These are phyloP conservation scores for Fusarium concolor DNA, from an alignment of 2,329 filamentous ascomycete genomes.

Conservation along the genomic window DNA sequence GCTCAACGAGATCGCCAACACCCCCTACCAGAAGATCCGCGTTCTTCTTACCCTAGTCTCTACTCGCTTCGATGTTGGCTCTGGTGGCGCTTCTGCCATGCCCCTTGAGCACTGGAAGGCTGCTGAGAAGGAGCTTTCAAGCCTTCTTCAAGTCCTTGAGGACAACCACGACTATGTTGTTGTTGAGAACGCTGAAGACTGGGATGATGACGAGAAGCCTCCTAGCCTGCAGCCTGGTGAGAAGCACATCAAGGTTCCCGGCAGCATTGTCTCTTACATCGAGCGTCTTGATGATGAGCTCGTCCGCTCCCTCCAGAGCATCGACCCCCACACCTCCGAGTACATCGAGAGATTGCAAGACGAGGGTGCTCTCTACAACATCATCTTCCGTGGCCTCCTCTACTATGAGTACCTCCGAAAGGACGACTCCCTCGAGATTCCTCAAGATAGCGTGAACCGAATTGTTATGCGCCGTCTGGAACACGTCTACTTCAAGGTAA, in stretches of 20 bases:
- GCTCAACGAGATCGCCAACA: conserved; percentile 86
- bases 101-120: conserved; percentile 96
- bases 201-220: conserved; percentile 98
- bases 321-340: conserved; percentile 98
- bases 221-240: conserved; percentile 79
- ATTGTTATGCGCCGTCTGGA: conserved; percentile 94
- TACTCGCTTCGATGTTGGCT: conserved; percentile 91
- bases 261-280: conserved; percentile 92
- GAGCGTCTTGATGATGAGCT: conserved; percentile 98
- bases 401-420: conserved; percentile 88
- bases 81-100: conserved; percentile 84
- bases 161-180: conserved; percentile 84
- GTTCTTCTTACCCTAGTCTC: conserved; percentile 92
- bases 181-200: conserved; percentile 92
- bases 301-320: conserved; percentile 94
- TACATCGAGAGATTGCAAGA: conserved; percentile 96
- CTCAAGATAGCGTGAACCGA: conserved; percentile 91
- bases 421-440: conserved; percentile 75
- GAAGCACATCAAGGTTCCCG: conserved; percentile 88
- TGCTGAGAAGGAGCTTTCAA: conserved; percentile 86
- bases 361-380: conserved; percentile 89
- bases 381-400: conserved; percentile 86
- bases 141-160: conserved; percentile 83
- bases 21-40: conserved; percentile 93
- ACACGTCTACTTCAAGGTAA: conserved; percentile 97